These are phyloP conservation scores for Penicillium ucsense DNA, from an alignment of 495 filamentous ascomycete genomes.

Conservation along the genomic window DNA sequence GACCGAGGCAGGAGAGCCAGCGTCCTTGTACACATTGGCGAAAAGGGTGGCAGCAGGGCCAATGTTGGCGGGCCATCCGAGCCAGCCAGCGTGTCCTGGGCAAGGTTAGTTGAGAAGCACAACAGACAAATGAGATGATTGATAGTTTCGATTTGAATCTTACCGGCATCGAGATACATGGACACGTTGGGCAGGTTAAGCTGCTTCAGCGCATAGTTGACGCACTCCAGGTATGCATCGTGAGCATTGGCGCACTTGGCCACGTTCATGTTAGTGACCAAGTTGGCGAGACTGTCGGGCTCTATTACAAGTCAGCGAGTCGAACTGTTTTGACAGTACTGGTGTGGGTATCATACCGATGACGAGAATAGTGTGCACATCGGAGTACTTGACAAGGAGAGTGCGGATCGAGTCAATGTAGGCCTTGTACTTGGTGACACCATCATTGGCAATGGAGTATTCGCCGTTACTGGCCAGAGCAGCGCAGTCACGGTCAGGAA, in stretches of 20 bases:
- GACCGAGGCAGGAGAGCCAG: constrained; percentile 53
- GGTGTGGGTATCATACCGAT: constrained; percentile 39
- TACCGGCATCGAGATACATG: constrained; percentile 75
- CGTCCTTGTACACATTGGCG: constrained; percentile 55
- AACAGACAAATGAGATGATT: background rate
- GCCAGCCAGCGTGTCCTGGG: constrained; percentile 52
- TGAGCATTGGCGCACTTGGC: constrained; percentile 54
- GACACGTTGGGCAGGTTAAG: constrained; percentile 69
- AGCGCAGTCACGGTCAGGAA: constrained; percentile 70
- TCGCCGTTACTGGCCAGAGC: constrained; percentile 72
- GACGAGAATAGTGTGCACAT: constrained; percentile 30
- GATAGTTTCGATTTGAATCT: background rate
- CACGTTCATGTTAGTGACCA: constrained; percentile 64
- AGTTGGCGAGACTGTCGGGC: constrained; percentile 71
- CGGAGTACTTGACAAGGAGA: constrained; percentile 16
- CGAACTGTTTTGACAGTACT: background rate
- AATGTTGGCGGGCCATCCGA: constrained; percentile 75
- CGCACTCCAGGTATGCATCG: constrained; percentile 55
- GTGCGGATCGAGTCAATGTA: constrained; percentile 55
- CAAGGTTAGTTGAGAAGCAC: background rate
- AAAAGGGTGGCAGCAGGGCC: constrained; percentile 59
- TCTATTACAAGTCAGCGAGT: constrained; percentile 49
- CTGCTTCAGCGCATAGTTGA: constrained; percentile 60
- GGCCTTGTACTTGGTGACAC: constrained; percentile 53
- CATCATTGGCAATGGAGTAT: constrained; percentile 50